Evolutionary conservation across 306 rosid species (phyloP).

Genomic region (Elaeagnus macrophylla): DNA sequence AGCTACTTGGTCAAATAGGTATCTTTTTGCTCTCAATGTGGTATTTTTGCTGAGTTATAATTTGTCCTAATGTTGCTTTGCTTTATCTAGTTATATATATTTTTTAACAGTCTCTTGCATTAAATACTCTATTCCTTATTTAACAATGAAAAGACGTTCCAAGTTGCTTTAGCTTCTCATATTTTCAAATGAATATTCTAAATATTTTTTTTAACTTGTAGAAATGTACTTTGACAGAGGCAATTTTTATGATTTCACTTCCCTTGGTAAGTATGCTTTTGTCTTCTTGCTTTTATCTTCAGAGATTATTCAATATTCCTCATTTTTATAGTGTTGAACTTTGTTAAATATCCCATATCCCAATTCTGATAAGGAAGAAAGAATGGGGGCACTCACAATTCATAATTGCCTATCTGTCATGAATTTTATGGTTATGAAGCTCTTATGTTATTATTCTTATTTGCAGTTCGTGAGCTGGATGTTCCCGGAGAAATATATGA

Average conservation of each 20-base stretch:
- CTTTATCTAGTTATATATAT: neutral
- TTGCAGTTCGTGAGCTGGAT: constrained; percentile 89
- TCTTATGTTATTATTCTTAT: constrained; percentile 15
- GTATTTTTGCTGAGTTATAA: neutral
- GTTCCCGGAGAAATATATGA: constrained; percentile 97
- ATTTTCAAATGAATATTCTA: constrained; percentile 2
- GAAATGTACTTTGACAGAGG: constrained; percentile 98
- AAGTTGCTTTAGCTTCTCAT: neutral
- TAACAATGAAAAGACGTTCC: neutral
- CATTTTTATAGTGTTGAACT: neutral
- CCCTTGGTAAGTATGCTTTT: constrained; percentile 67
- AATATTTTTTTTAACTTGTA: constrained; percentile 38
- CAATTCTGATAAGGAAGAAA: no score
- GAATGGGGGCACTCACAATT: no score
- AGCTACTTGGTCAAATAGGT: constrained; percentile 99
- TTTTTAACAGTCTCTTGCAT: neutral
- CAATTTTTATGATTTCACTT: constrained; percentile 91
- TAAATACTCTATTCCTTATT: neutral
- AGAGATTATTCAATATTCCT: constrained; percentile 1
- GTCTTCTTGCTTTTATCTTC: constrained; percentile 10
- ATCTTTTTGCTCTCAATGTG: constrained; percentile 20
- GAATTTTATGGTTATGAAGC: no score
- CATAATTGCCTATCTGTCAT: neutral
- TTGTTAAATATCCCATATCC: neutral
- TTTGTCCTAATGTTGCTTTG: no score